Evolutionary conservation across 805 yeast genomes (phyloP).

Genomic region (Candida xyloterini): DNA sequence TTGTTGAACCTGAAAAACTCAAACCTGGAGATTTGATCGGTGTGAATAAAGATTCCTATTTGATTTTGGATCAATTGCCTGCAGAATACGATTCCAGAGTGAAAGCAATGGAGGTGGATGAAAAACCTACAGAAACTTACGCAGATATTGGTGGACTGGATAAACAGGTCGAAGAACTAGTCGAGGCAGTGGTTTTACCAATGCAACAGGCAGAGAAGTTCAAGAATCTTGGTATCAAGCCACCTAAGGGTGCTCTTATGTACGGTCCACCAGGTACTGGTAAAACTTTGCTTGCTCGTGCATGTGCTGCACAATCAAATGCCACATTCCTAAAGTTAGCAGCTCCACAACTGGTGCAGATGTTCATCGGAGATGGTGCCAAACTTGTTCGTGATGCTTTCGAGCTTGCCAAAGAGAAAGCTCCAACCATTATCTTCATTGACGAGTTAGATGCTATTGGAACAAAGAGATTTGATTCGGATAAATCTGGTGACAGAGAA

Average conservation of each 20-base stretch:
- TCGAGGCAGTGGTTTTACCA: constrained; percentile 97
- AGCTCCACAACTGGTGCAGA: constrained; percentile 97
- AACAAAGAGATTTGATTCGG: constrained; percentile 95
- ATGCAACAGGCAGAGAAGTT: constrained; percentile 98
- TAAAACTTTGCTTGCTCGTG: constrained; percentile 93
- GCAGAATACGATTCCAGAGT: constrained; percentile 97
- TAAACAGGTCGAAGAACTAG: constrained; percentile 96
- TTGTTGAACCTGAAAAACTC: constrained; percentile 85
- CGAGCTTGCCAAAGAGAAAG: constrained; percentile 95
- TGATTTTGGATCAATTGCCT: constrained; percentile 90
- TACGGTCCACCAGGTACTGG: constrained; percentile 99
- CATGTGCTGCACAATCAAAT: constrained; percentile 98
- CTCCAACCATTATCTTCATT: constrained; percentile 95
- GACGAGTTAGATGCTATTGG: constrained; percentile 99
- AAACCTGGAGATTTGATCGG: constrained; percentile 98
- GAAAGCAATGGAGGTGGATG: constrained; percentile 98
- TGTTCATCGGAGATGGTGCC: constrained; percentile 99
- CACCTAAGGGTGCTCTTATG: constrained; percentile 98
- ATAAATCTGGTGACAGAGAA: constrained; percentile 96
- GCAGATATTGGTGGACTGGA: constrained; percentile 98
- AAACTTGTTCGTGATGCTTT: constrained; percentile 96
- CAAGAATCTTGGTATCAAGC: constrained; percentile 88
- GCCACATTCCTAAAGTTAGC: constrained; percentile 96
- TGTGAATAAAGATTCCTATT: constrained; percentile 93
- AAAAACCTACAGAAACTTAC: constrained; percentile 95